Percentiles rank a stretch among this genome's conserved stretches.
phyloP scores from a whole-genome alignment of 352 stramenopile genomes.

The Globisporangium mamillatum region DNA sequence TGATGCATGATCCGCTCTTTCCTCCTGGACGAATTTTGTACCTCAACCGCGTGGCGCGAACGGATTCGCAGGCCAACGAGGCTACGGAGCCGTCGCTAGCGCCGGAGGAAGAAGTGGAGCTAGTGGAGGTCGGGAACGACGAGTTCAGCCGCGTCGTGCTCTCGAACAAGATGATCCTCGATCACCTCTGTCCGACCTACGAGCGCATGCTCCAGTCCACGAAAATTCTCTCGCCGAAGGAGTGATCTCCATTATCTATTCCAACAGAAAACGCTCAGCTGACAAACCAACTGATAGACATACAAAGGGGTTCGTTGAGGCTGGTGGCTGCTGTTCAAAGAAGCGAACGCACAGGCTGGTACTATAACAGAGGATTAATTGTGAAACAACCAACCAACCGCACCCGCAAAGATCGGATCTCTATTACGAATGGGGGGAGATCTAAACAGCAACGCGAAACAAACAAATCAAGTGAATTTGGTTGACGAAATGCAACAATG shows the following conservation, averaged over 20 bases:
- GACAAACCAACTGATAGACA: not conserved
- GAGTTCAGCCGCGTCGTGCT: constrained; percentile 74
- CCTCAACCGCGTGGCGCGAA: constrained; percentile 36
- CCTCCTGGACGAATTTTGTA: constrained; percentile 73
- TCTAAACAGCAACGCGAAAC: not conserved
- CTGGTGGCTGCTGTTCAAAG: not conserved
- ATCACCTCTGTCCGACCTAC: constrained; percentile 85
- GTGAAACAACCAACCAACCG: not conserved
- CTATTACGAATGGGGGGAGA: not conserved
- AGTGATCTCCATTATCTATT: not conserved
- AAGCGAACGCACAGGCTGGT: not conserved
- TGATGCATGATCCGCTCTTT: constrained; percentile 60
- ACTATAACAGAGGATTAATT: not conserved
- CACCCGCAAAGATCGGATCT: not conserved
- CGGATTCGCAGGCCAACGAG: not conserved
- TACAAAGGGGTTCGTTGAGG: not conserved
- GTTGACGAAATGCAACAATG: not conserved
- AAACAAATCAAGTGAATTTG: not conserved
- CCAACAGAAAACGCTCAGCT: not conserved
- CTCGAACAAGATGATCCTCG: constrained; percentile 80
- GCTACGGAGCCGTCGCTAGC: not conserved
- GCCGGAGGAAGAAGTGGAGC: constrained; percentile 31
- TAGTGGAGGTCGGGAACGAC: constrained; percentile 62
- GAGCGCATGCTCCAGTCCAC: constrained; percentile 47
- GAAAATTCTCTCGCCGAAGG: constrained; percentile 6